Base-by-base conservation (phyloP, 2,329 filamentous ascomycete genomes). In the Trichoderma atrobrunneum region DNA sequence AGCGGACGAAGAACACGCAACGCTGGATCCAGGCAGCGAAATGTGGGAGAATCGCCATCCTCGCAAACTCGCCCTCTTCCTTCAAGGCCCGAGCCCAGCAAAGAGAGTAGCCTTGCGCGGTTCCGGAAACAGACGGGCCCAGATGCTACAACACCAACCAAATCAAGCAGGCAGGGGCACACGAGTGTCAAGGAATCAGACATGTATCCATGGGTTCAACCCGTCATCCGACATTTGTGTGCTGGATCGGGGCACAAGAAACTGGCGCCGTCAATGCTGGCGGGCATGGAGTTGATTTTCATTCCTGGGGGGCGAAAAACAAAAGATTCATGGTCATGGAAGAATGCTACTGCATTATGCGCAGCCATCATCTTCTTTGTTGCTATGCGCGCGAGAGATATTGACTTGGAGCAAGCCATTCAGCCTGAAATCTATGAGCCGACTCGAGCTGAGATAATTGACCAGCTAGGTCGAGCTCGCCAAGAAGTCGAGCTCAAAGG, bases 231-330 rank as follows among this genome's bases (percentile, higher is more conserved):
- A 28, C 87, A 86, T 72, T 80, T 97, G 12, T 82, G 92, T 79
- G 86, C 85, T 51, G 85, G 87, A 28, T 85, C 93, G 11, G 85
- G 86, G 1, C 88, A 90, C 0, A 85, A 87, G 7, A 85, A 84
- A 5, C 86, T 94, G 3, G 89, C 89, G 0, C 92, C 92, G 0
- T 92, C 94, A 69, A 87, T 97, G 0, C 88, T 93, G 63, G 91
- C 93, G 0, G 94, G 93, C 1, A 86, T 94, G 66, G 91, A 92
- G 84, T 82, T 84, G 21, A 86, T 89, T 63, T 76, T 85, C 12
- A 78, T 80, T 1, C 84, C 85, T 0, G 79, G 80, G 14, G 85
- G 85, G n/a, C 79, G 77, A 30, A 81, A 79, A 48, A 84, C 84
- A 66, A 79, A 85, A 71, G 84, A 89, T 74, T 81, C 83, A 70